Evolutionary conservation across 2,329 filamentous ascomycete species (phyloP).

Genomic region (Aureobasidium namibiae): DNA sequence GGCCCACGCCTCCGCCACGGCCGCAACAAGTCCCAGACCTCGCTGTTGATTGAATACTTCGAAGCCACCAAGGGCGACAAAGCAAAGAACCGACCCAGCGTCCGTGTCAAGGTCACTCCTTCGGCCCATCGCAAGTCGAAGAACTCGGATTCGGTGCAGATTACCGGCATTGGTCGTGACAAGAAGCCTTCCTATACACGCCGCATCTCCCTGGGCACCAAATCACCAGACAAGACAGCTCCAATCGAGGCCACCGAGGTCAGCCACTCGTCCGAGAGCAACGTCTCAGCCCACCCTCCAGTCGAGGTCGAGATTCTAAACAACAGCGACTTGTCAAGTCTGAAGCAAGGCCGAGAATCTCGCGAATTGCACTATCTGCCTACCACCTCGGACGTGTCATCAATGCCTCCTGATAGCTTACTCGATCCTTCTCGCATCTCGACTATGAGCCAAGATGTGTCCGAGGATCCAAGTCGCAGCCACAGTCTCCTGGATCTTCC

Average conservation of each 20-base stretch:
- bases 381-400: conserved; percentile 76
- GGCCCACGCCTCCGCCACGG: conserved; percentile 46
- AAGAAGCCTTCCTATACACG: conserved; percentile 63
- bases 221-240: conserved; percentile 28
- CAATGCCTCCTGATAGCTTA: conserved; percentile 65
- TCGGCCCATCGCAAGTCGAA: conserved; percentile 52
- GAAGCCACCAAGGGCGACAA: conserved; percentile 64
- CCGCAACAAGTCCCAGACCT: conserved; percentile 68
- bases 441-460: conserved; percentile 43
- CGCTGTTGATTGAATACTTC: conserved; percentile 89
- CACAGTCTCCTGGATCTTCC: conserved; percentile 46
- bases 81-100: conserved; percentile 64
- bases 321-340: conserved; percentile 57
- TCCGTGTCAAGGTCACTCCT: conserved; percentile 72
- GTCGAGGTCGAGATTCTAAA: conserved; percentile 83
- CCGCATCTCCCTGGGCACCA: conserved; percentile 54
- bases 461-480: conserved; percentile 25
- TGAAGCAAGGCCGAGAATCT: conserved; percentile 30
- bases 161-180: conserved; percentile 69
- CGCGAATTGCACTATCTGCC: conserved; percentile 56
- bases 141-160: conserved; percentile 68
- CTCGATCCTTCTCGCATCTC: conserved; percentile 41
- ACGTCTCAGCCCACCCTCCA: conserved; percentile 58
- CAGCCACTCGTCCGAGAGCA: conserved; percentile 79
- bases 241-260: conserved; percentile 29